phyloP scores from a whole-genome alignment of 2,329 filamentous ascomycete species.

The Colletotrichum lupini region DNA sequence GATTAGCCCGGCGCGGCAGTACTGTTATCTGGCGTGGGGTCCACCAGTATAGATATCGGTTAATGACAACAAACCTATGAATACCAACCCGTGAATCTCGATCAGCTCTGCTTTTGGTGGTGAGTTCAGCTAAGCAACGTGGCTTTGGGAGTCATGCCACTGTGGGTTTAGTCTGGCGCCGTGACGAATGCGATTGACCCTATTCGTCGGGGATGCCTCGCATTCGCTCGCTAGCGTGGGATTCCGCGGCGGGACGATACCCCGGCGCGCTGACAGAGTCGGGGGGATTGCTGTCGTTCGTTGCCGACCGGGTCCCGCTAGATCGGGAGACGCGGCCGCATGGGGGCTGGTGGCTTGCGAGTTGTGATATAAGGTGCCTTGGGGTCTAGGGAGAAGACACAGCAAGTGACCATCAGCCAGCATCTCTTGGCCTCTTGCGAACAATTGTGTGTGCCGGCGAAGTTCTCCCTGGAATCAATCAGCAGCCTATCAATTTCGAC shows the following conservation, averaged over 20 bases:
- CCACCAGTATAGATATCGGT: conserved; percentile 2
- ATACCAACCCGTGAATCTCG: neutral
- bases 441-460: too few species aligned
- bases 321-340: neutral
- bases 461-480: too few species aligned
- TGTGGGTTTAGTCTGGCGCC: conserved; percentile 2
- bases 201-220: neutral
- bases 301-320: neutral
- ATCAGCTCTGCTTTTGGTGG: neutral
- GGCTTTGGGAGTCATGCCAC: neutral
- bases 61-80: neutral
- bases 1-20: conserved; percentile 45
- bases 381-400: too few species aligned
- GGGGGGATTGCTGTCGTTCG: conserved; percentile 2
- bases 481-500: too few species aligned
- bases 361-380: neutral
- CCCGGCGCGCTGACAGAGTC: conserved; percentile 17
- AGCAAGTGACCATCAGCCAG: too few species aligned
- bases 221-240: conserved; percentile 18
- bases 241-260: neutral
- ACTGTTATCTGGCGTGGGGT: neutral
- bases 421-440: too few species aligned
- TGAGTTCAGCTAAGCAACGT: neutral
- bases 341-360: neutral
- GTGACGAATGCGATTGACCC: conserved; percentile 4